A percentile compares a stretch with the other conserved stretches of the same genome.
Conservation (phyloP, 2,329 filamentous ascomycete species). For the Aspergillus novoparasiticus region DNA sequence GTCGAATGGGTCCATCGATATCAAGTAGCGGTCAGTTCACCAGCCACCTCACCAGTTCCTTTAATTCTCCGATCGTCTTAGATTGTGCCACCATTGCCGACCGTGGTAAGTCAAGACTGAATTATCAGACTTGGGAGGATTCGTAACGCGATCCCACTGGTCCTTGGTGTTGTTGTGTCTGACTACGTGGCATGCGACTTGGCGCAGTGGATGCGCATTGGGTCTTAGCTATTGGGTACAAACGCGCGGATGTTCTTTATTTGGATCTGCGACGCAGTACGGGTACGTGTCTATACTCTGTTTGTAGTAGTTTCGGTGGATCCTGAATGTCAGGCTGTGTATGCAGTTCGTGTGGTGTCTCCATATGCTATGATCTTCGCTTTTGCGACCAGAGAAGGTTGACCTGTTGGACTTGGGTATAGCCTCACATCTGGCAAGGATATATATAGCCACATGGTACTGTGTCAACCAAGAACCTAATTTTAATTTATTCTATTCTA, state of each 20-base stretch:
- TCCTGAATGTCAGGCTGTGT: not conserved
- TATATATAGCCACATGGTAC: not conserved
- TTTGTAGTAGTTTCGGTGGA: not conserved
- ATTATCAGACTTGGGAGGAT: not conserved
- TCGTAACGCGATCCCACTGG: not conserved
- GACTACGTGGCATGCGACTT: slow-evolving; percentile 4
- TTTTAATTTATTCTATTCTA: no score
- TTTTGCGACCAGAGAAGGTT: not conserved
- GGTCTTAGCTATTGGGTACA: not conserved
- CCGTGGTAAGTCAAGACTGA: not conserved
- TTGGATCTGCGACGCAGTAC: not conserved
- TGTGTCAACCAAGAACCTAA: no score
- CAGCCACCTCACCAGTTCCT: not conserved
- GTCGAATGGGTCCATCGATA: not conserved
- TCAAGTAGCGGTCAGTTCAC: slow-evolving; percentile 3
- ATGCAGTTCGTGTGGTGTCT: not conserved
- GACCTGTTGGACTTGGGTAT: not conserved
- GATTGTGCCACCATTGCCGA: not conserved
- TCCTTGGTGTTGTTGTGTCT: not conserved
- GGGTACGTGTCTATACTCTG: not conserved
- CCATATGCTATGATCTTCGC: not conserved
- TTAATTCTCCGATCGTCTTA: not conserved
- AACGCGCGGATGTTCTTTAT: not conserved
- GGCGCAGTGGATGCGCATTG: not conserved
- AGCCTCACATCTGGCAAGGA: not conserved